Evolutionary conservation across 495 filamentous ascomycete species (phyloP), one percentile per base, ranked within the genome.

Genomic region (Penicillium bovifimosum): DNA sequence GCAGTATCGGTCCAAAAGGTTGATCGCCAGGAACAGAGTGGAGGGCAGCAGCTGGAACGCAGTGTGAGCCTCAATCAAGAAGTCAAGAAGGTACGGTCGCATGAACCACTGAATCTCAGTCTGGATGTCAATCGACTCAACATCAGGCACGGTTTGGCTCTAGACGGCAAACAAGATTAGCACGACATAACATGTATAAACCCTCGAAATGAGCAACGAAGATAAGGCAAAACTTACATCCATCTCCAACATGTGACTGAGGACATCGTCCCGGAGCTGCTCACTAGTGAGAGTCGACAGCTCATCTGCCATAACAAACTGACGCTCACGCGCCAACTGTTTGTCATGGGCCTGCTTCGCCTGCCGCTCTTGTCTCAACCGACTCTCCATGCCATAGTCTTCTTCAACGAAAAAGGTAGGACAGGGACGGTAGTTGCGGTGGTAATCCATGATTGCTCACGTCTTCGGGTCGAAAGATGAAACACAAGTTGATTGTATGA

Each of bases 81-180:
- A 99, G 75, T 99, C 93, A 57, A 99, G 85, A 26, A 99, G 85
- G 67, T 96, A 99, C 0, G 93, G 92, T 58, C 93, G 80, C 93
- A 99, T 99, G 76, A 91, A 96, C 95, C 95, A 99, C 65, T 96
- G 90, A 50, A 99, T 97, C 75, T 99, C 93, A 41, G 90, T 87
- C 70, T 99, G 93, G 67, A 97, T 95, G 60, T 99, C 93, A 68
- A 99, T 99, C 14, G 92, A 90, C 60, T 91, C 91, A 62, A 95
- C 90, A 66, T 99, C 95, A 28, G 93, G 90, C 57, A 96, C 75
- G 31, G 95, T 97, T 68, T 91, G 84, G 59, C 82, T 75, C 93
- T 96, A 56, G 35, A 47, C n/a, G 11, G 42, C 51, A 20, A 24
- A 53, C 70, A 58, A 77, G 38, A 41, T 64, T 58, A 64, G 59